Conservation (phyloP, 768 basidiomycete species). For the Lactifluus hygrophoroides region DNA sequence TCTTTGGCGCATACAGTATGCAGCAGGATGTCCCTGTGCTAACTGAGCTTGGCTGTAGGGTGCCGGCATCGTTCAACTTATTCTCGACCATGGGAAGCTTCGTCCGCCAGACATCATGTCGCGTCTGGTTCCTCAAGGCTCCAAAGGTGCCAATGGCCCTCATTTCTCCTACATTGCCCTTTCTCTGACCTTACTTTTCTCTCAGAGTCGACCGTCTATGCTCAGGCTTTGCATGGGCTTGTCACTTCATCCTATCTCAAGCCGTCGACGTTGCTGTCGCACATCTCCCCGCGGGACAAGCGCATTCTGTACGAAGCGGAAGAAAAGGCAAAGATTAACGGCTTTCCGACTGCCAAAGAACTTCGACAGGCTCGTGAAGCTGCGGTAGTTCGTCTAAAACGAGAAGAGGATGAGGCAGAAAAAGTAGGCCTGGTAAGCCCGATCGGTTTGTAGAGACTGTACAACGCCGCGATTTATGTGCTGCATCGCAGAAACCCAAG, state of each 20-base stretch:
- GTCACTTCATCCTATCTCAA: constrained; percentile 70
- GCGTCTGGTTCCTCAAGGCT: constrained; percentile 41
- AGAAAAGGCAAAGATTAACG: constrained; percentile 61
- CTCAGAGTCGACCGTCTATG: constrained; percentile 37
- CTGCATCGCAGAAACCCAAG: constrained; percentile 46
- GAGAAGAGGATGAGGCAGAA: constrained; percentile 68
- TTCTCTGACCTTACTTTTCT: constrained; percentile 20
- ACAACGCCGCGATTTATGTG: constrained; percentile 3
- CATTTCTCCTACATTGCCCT: not conserved
- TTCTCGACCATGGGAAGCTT: constrained; percentile 84
- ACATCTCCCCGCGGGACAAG: constrained; percentile 73
- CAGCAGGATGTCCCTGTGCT: not conserved
- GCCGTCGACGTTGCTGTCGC: constrained; percentile 68
- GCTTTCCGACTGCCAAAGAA: constrained; percentile 76
- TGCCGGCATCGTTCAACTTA: constrained; percentile 61
- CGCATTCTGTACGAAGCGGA: constrained; percentile 74
- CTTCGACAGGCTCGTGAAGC: constrained; percentile 61
- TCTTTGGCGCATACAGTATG: not conserved
- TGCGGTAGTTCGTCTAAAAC: constrained; percentile 52
- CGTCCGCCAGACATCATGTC: constrained; percentile 61
- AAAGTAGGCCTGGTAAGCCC: constrained; percentile 60
- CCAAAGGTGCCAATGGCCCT: constrained; percentile 42
- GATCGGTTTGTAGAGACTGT: not conserved
- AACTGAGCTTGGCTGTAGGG: constrained; percentile 38
- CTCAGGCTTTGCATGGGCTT: constrained; percentile 58